Evolutionary conservation across 2,329 filamentous ascomycete genomes (phyloP).

Genomic region (Phyllosticta capitalensis): DNA sequence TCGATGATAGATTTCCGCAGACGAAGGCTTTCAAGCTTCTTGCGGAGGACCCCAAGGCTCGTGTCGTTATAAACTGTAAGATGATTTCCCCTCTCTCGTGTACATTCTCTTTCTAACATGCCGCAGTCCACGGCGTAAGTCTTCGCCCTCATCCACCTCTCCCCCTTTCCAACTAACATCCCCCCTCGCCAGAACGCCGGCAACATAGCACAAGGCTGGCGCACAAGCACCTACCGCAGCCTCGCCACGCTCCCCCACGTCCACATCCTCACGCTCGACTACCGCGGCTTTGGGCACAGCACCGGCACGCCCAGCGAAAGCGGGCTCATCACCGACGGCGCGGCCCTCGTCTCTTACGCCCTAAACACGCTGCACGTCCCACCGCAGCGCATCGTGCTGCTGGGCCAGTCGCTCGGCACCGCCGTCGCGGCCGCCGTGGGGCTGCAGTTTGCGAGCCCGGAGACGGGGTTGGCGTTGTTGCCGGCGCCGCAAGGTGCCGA

Average conservation of each 20-base stretch:
- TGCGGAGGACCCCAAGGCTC: slow-evolving; percentile 39
- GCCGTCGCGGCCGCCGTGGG: slow-evolving; percentile 64
- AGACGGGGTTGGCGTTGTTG: slow-evolving; percentile 16
- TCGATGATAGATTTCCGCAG: slow-evolving; percentile 34
- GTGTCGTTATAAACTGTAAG: slow-evolving; percentile 47
- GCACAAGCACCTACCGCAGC: slow-evolving; percentile 68
- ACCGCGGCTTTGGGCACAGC: slow-evolving; percentile 50
- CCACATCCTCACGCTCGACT: slow-evolving; percentile 52
- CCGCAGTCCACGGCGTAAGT: slow-evolving; percentile 55
- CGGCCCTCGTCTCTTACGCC: slow-evolving; percentile 46
- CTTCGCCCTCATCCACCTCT: not conserved
- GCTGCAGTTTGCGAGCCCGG: slow-evolving; percentile 52
- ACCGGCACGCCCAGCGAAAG: slow-evolving; percentile 46
- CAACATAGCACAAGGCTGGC: slow-evolving; percentile 68
- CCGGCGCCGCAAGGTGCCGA: slow-evolving; percentile 11
- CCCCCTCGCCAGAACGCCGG: slow-evolving; percentile 59
- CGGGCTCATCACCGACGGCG: slow-evolving; percentile 46
- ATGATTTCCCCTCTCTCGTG: not conserved
- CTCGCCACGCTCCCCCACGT: slow-evolving; percentile 59
- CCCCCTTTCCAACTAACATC: slow-evolving; percentile 13
- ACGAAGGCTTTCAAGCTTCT: slow-evolving; percentile 44
- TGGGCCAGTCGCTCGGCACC: slow-evolving; percentile 51
- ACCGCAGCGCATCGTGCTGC: slow-evolving; percentile 47
- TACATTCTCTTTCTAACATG: slow-evolving; percentile 6
- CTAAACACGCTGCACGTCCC: slow-evolving; percentile 43